Base-by-base conservation (phyloP, 495 filamentous ascomycete species). In the Parathielavia hyrcaniae region DNA sequence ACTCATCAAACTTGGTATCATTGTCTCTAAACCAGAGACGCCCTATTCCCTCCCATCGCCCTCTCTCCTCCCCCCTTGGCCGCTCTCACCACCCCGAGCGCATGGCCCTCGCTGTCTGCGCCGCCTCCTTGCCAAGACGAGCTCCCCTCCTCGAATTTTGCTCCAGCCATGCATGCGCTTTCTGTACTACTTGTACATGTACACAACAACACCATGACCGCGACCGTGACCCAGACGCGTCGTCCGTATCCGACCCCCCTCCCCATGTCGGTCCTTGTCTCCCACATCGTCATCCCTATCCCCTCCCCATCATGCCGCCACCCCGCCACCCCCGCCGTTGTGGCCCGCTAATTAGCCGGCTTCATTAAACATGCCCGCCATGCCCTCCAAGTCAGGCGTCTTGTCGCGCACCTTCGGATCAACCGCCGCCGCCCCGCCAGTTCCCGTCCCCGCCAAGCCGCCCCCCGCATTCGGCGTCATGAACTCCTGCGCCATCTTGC, bases 401-500 rank as follows among this genome's bases (percentile, higher is more conserved):
- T 67, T 64, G 19, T 64, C 57, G 45, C 53, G 51, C 12, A 58
- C 58, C 1, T 34, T 60, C 22, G 47, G 22, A 19, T 45, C 60
- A 14, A 43, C 69, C 17, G 49, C 51, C 16, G 39, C 55, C 23
- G 46, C 16, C 23, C 43, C 59, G 17, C 22, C 20, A 10, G n/a
- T 26, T 11, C 35, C 56, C 46, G 35, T 23, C 6, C 3, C 6
- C 26, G 3, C 26, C 26, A 6, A 2, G 3, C 3, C 2, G 26
- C 3, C 26, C 1, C 36, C 54, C 1, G 45, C 54, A 34, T 57
- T 17, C 8, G 62, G 60, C 53, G 72, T 80, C 78, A 82, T 79
- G 57, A 81, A 83, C 47, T 81, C 73, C 66, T 83, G 77, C 3
- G 76, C 75, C 78, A 83, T 80, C 68, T 78, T 81, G 55, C 74